These are phyloP conservation scores for Metschnikowia orientalis DNA, from an alignment of 805 yeast genomes.

Conservation along the genomic window DNA sequence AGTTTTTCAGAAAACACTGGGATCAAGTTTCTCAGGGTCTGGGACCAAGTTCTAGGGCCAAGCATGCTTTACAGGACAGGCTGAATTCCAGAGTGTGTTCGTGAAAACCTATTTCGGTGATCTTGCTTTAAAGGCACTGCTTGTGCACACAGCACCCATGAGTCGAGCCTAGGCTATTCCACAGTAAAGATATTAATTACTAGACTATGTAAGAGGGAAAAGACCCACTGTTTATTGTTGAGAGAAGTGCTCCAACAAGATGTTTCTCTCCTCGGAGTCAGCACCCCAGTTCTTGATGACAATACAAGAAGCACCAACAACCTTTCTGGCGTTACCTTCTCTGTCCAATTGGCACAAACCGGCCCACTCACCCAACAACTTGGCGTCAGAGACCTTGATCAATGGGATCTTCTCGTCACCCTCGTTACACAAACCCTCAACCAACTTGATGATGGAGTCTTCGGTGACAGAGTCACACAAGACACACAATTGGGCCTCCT, in stretches of 20 bases:
- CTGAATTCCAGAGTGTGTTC: too few relatives aligned
- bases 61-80: too few relatives aligned
- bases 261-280: conserved; percentile 95
- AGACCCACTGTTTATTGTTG: conserved; percentile 54
- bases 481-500: conserved; percentile 97
- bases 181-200: conserved; percentile 4
- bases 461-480: conserved; percentile 98
- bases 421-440: conserved; percentile 99
- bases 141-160: too few relatives aligned
- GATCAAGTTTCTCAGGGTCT: too few relatives aligned
- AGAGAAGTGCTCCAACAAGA: conserved; percentile 93
- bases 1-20: too few relatives aligned
- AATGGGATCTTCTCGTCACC: conserved; percentile 94
- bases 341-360: conserved; percentile 99
- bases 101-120: too few relatives aligned
- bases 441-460: conserved; percentile 92
- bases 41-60: too few relatives aligned
- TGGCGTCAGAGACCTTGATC: conserved; percentile 99
- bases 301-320: conserved; percentile 99
- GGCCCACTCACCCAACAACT: conserved; percentile 99
- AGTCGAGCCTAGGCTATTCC: conserved; percentile 1
- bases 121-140: too few relatives aligned
- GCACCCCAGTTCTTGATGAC: conserved; percentile 99
- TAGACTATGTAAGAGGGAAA: conserved; percentile 7
- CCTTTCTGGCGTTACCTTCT: conserved; percentile 99